These are phyloP conservation scores for Cymbopogon flexuosus DNA, from an alignment of 202 grass and related monocot species.

Conservation along the genomic window DNA sequence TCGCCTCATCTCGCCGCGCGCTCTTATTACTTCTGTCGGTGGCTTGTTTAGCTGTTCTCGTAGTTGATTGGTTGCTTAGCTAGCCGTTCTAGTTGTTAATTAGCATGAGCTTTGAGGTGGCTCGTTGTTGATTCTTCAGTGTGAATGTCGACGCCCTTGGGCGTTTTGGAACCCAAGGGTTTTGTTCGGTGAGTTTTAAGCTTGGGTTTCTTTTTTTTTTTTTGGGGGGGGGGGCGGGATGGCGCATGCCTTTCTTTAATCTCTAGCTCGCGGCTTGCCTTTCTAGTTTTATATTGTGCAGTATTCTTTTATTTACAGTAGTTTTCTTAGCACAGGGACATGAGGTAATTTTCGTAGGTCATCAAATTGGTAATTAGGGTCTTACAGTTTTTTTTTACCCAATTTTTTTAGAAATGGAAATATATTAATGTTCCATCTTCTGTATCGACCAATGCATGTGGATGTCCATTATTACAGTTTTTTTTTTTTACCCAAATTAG, in stretches of 20 bases:
- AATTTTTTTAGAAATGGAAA: too few species aligned
- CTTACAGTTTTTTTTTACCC: too few species aligned
- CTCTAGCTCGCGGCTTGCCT: not conserved
- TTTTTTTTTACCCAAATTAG: too few species aligned
- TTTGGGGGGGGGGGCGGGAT: not conserved
- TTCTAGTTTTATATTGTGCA: not conserved
- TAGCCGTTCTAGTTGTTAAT: not conserved
- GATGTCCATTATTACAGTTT: too few species aligned
- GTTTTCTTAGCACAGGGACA: not conserved
- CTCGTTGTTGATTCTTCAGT: not conserved
- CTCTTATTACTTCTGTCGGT: not conserved
- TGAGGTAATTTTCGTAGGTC: not conserved
- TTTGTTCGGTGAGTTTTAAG: not conserved
- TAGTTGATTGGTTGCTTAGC: slow-evolving; percentile 14
- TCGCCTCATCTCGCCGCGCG: not conserved
- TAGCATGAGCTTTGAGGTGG: slow-evolving; percentile 6
- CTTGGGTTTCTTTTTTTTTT: not conserved
- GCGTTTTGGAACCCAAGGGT: not conserved
- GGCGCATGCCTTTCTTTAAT: not conserved
- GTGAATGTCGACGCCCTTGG: not conserved
- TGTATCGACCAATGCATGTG: too few species aligned
- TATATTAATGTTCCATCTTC: too few species aligned
- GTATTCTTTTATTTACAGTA: not conserved
- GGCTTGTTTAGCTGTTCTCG: not conserved
- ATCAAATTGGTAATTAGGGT: not conserved